Evolutionary conservation across 768 basidiomycete species (phyloP), one percentile per base, ranked within the genome.

Genomic region (Cystofilobasidium bisporidii): DNA sequence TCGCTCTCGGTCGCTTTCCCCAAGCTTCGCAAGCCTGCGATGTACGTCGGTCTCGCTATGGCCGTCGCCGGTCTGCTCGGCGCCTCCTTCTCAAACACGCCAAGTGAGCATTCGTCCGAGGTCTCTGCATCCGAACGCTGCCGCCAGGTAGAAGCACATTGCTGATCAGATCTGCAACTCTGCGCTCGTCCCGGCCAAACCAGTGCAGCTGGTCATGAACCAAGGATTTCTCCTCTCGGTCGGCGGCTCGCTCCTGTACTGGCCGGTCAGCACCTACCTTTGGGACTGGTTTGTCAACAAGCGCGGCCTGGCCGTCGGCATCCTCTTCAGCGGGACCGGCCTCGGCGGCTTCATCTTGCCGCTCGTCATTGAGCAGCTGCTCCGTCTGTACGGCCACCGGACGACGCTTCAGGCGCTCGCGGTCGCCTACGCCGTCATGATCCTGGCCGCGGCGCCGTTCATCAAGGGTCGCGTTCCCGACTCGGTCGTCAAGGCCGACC

Each of bases 271-370:
- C 24, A 61, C 60, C 14, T 61, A 45, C 41, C 38, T 61, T 6
- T 61, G 60, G 38, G 60, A 61, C 17, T 61, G 60, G 60, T 61
- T 45, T 26, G 60, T 5, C 17, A 14, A 47, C 11, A 45, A 22
- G 17, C 22, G 43, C 41, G 60, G 60, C 26, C 40, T 61, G 2
- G 60, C 60, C 11, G 40, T 61, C n/a, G 60, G 60, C 26, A 22
- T 61, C 41, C 60, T 61, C 24, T 61, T 61, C 28, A 26, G n/a
- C 28, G 60, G 60, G 5, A 61, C 40, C 2, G 60, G 60, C 41
- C 1, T 47, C 60, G 60, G 60, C 15, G 60, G 60, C 40, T 61
- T 61, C 41, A n/a, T 47, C 2, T 5, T 61, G 11, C 60, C 60
- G 10, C 28, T 61, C 17, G 11, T 61, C n/a, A 30, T 61, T 20